Evolutionary conservation across 805 yeast genomes (phyloP).

Genomic region (Pichia manshurica): DNA sequence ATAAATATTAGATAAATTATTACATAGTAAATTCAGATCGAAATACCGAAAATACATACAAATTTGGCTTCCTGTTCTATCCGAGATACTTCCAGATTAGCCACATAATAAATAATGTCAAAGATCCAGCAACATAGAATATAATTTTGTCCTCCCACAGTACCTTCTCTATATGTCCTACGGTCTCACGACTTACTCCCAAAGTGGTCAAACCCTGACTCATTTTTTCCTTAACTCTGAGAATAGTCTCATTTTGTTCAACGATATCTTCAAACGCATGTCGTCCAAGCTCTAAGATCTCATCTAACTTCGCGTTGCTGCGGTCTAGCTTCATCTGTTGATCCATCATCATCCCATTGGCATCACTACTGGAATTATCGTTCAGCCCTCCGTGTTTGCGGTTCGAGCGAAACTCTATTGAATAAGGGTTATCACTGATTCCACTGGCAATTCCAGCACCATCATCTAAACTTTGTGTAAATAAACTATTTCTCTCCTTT

Average conservation of each 20-base stretch:
- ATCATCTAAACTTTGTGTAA: conserved; percentile 23
- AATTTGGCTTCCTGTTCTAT: too few species aligned
- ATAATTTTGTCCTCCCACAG: conserved; percentile 83
- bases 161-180: conserved; percentile 69
- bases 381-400: conserved; percentile 19
- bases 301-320: conserved; percentile 80
- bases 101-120: conserved; percentile 63
- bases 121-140: conserved; percentile 67
- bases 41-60: too few species aligned
- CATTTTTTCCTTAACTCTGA: conserved; percentile 56
- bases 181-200: conserved; percentile 83
- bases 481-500: conserved; percentile 25
- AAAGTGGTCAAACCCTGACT: conserved; percentile 67
- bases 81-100: conserved; percentile 61
- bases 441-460: conserved; percentile 16
- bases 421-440: conserved; percentile 45
- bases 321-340: conserved; percentile 47
- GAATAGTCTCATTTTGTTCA: conserved; percentile 72
- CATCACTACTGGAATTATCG: conserved; percentile 30
- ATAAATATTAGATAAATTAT: too few species aligned
- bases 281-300: conserved; percentile 84
- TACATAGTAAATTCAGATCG: too few species aligned
- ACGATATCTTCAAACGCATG: conserved; percentile 79
- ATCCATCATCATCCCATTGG: conserved; percentile 68
- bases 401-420: conserved; percentile 19